Conservation (phyloP, 768 basidiomycete genomes). For the Trametes cubensis region DNA sequence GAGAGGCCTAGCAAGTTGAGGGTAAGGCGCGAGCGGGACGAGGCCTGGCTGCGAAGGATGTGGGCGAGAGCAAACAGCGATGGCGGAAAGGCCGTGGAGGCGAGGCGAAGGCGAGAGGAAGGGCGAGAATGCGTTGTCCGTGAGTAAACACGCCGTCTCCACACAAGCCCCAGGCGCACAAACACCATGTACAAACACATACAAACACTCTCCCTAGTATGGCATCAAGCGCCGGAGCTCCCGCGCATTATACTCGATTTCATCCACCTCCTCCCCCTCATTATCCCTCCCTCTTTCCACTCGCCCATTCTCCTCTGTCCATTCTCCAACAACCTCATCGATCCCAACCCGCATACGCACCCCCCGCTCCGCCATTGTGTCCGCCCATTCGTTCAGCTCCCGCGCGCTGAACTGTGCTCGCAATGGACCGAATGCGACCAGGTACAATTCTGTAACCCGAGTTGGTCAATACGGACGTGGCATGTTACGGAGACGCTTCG, state of each 20-base stretch:
- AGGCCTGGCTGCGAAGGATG: slow-evolving; percentile 2
- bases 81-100: not conserved
- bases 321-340: slow-evolving; percentile 57
- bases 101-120: not conserved
- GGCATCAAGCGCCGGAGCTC: slow-evolving; percentile 66
- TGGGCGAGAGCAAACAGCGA: slow-evolving; percentile 18
- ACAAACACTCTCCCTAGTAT: slow-evolving; percentile 43
- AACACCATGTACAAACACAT: slow-evolving; percentile 22
- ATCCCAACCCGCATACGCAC: slow-evolving; percentile 63
- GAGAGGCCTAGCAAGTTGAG: not conserved
- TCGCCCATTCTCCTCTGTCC: slow-evolving; percentile 27
- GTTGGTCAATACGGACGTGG: not conserved
- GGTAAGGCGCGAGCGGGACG: slow-evolving; percentile 6
- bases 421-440: slow-evolving; percentile 75
- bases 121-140: not conserved
- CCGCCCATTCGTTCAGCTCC: slow-evolving; percentile 65
- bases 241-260: slow-evolving; percentile 61
- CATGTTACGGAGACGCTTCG: slow-evolving; percentile 11
- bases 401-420: slow-evolving; percentile 58
- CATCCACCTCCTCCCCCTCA: slow-evolving; percentile 34
- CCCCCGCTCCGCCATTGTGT: slow-evolving; percentile 78
- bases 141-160: slow-evolving; percentile 10
- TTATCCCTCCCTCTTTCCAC: slow-evolving; percentile 11
- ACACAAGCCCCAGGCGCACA: slow-evolving; percentile 15
- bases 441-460: slow-evolving; percentile 61